Percentiles rank a stretch among this genome's conserved stretches.
Conservation (phyloP, 306 rosid species). For the Leucaena leucocephala region DNA sequence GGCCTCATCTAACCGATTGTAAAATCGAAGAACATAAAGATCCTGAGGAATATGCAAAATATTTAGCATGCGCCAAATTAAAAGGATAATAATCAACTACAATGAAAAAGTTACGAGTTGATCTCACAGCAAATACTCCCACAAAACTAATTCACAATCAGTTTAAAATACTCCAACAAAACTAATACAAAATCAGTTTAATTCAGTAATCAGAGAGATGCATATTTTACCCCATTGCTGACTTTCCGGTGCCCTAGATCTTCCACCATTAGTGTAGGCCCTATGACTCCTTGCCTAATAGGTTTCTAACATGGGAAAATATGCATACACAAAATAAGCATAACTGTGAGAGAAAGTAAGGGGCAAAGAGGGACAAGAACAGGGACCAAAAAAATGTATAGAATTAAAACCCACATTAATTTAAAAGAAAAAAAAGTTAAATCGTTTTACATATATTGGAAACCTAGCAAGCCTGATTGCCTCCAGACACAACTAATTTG, state of each 20-base stretch:
- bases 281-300: slow-evolving; percentile 79
- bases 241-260: slow-evolving; percentile 71
- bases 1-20: slow-evolving; percentile 74
- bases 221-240: slow-evolving; percentile 58
- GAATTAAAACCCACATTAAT: slow-evolving; percentile 9
- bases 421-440: background rate
- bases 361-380: background rate
- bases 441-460: slow-evolving; percentile 11
- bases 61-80: slow-evolving; percentile 32
- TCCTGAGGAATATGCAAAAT: slow-evolving; percentile 53
- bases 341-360: background rate
- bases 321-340: slow-evolving; percentile 1
- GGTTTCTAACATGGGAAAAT: slow-evolving; percentile 62
- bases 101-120: slow-evolving; percentile 1
- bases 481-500: background rate
- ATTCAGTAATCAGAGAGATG: slow-evolving; percentile 19
- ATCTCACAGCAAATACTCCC: slow-evolving; percentile 22
- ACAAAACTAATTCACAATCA: slow-evolving; percentile 31
- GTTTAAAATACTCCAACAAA: slow-evolving; percentile 27
- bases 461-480: background rate
- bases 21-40: slow-evolving; percentile 71
- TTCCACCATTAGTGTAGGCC: slow-evolving; percentile 87
- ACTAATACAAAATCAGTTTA: slow-evolving; percentile 29
- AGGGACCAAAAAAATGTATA: slow-evolving; percentile 12
- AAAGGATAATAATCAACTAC: slow-evolving; percentile 21